These are phyloP conservation scores for Eucalyptus grandis DNA, from an alignment of 345 rosid species.

Conservation along the genomic window DNA sequence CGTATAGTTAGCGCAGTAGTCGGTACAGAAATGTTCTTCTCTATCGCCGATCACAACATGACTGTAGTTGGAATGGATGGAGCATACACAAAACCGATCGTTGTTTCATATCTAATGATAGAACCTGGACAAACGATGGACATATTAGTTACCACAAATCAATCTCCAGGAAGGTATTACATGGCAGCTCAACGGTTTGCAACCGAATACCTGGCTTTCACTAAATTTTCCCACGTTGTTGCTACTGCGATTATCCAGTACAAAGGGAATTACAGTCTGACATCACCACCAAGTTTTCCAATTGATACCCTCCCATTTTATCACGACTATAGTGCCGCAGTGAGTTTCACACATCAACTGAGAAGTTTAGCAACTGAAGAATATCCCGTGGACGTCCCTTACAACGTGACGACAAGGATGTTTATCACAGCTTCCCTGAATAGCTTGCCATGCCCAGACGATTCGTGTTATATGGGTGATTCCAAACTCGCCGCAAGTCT, in stretches of 20 bases:
- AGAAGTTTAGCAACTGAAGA: not conserved
- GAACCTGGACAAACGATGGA: constrained; percentile 20
- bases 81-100: constrained; percentile 8
- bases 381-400: not conserved
- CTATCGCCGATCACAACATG: constrained; percentile 13
- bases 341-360: not conserved
- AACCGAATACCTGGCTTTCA: not conserved
- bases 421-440: not conserved
- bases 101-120: not conserved
- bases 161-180: not conserved
- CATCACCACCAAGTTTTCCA: not conserved
- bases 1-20: constrained; percentile 14
- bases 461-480: not conserved
- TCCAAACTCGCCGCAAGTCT: not conserved
- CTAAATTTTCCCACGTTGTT: not conserved
- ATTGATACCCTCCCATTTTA: not conserved
- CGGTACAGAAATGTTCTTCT: constrained; percentile 9
- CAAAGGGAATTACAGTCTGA: not conserved
- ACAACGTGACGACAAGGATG: not conserved
- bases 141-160: not conserved
- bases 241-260: not conserved
- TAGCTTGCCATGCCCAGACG: not conserved
- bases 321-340: not conserved
- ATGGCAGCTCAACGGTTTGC: not conserved
- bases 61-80: constrained; percentile 16